Percentiles rank a stretch among this genome's conserved stretches.
Evolutionary conservation across 2,329 filamentous ascomycete genomes (phyloP).

Genomic region (Verticillium alfalfae): DNA sequence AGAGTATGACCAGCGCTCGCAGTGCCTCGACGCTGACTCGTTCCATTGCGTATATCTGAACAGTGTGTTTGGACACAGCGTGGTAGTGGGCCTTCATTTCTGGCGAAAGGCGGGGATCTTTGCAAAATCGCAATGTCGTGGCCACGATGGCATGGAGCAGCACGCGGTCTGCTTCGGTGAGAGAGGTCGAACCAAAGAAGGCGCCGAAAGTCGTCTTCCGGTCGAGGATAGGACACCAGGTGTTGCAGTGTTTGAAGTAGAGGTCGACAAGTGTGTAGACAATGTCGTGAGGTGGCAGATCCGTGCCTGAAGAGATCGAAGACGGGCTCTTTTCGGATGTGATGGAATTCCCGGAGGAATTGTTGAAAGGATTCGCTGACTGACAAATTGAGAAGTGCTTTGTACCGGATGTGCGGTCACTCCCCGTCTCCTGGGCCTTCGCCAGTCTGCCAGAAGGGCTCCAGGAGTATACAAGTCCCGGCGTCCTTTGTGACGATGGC

Average conservation of each 20-base stretch:
- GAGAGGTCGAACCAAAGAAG: slow-evolving; percentile 33
- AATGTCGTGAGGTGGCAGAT: slow-evolving; percentile 55
- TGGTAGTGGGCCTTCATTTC: slow-evolving; percentile 33
- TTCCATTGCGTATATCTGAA: slow-evolving; percentile 36
- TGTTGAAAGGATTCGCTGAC: slow-evolving; percentile 8
- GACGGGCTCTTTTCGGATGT: slow-evolving; percentile 18
- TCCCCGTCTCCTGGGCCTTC: slow-evolving; percentile 14
- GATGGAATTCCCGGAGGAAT: background rate
- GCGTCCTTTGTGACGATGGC: slow-evolving; percentile 21
- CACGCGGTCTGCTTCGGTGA: slow-evolving; percentile 31
- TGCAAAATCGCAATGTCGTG: slow-evolving; percentile 34
- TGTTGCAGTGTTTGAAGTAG: slow-evolving; percentile 60
- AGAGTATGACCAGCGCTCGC: slow-evolving; percentile 33
- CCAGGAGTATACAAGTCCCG: slow-evolving; percentile 33
- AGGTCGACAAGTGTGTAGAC: slow-evolving; percentile 54
- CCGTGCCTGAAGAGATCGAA: slow-evolving; percentile 29
- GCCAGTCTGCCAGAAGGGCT: slow-evolving; percentile 19
- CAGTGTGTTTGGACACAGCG: slow-evolving; percentile 28
- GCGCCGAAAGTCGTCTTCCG: slow-evolving; percentile 32
- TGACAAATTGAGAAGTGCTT: slow-evolving; percentile 11
- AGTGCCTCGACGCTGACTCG: slow-evolving; percentile 31
- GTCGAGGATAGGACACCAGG: slow-evolving; percentile 46
- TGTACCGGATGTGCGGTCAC: slow-evolving; percentile 14
- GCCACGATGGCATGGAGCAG: slow-evolving; percentile 38
- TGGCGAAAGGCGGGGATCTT: slow-evolving; percentile 28